These are phyloP conservation scores for Kodamaea fukazawae DNA, from an alignment of 805 yeast species.

Conservation along the genomic window DNA sequence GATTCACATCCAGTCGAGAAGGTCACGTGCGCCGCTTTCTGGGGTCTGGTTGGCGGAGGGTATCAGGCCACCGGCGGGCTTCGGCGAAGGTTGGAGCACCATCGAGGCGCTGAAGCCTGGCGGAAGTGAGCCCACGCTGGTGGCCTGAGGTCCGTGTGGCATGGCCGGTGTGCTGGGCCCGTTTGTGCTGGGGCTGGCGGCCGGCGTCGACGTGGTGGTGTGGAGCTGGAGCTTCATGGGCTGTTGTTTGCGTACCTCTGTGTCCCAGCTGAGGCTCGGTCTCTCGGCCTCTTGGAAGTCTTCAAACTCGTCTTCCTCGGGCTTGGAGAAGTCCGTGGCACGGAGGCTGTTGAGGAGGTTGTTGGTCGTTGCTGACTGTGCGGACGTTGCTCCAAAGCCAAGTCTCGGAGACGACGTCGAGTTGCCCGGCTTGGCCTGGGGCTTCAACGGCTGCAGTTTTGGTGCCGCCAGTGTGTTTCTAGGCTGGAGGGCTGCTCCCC, in stretches of 20 bases:
- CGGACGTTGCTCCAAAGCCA: conserved; percentile 3
- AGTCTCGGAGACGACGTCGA: no score
- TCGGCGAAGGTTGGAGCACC: conserved; percentile 8
- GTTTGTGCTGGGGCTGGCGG: conserved; percentile 5
- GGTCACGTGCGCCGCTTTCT: conserved; percentile 3
- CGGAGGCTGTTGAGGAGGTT: conserved; percentile 25
- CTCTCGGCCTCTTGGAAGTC: conserved; percentile 23
- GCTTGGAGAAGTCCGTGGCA: conserved; percentile 17
- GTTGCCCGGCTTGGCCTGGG: no score
- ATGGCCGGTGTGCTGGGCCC: not conserved
- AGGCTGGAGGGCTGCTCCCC: no score
- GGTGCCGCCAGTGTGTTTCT: no score
- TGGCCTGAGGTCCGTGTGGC: not conserved
- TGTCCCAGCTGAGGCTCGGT: conserved; percentile 16
- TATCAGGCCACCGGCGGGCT: conserved; percentile 5
- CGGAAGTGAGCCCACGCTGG: conserved; percentile 16
- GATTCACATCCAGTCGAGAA: not conserved
- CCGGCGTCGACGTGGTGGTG: conserved; percentile 3
- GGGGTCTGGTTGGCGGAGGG: not conserved
- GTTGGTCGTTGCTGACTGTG: conserved; percentile 13
- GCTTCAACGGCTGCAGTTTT: conserved; percentile 2
- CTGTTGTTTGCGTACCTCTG: conserved; percentile 9
- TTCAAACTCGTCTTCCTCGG: conserved; percentile 25
- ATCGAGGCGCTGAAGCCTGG: conserved; percentile 28
- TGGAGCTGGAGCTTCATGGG: conserved; percentile 6